Percentiles rank a stretch among this genome's conserved stretches.
Evolutionary conservation across 441 rosid genomes (phyloP).

Genomic region (Monsonia emarginata): DNA sequence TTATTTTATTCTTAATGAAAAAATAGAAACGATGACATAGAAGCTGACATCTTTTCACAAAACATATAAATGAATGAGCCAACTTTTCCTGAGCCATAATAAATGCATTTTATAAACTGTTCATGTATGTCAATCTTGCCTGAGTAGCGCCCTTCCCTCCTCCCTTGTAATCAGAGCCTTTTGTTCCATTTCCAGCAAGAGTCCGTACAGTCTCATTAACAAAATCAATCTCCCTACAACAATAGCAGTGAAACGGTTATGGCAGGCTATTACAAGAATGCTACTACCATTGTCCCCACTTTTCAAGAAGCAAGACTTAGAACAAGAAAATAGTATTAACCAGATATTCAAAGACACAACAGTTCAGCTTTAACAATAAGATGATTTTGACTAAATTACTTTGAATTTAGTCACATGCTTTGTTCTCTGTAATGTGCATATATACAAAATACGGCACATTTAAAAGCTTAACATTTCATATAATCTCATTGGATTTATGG

Average conservation of each 20-base stretch:
- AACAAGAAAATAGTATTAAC: neutral
- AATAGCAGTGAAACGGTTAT: conserved; percentile 1
- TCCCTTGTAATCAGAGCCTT: conserved; percentile 85
- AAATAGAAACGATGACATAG: neutral
- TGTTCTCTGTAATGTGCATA: neutral
- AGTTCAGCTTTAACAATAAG: neutral
- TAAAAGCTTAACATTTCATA: neutral
- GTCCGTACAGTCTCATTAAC: conserved; percentile 65
- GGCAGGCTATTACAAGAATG: conserved; percentile 12
- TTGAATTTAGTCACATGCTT: neutral
- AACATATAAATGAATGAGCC: neutral
- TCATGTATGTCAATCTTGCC: conserved; percentile 33
- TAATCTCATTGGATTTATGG: neutral
- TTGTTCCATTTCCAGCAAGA: conserved; percentile 90
- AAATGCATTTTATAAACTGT: conserved; percentile 10
- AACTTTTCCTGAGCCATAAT: conserved; percentile 8
- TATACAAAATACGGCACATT: neutral
- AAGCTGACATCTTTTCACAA: neutral
- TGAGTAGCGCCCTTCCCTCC: conserved; percentile 65
- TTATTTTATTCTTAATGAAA: conserved; percentile 6
- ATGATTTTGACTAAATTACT: neutral
- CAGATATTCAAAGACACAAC: neutral
- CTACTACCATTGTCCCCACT: neutral
- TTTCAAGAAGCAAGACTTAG: neutral
- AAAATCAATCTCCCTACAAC: conserved; percentile 76